Evolutionary conservation across 331 rosid genomes (phyloP).

Genomic region (Pyrus hybrid): DNA sequence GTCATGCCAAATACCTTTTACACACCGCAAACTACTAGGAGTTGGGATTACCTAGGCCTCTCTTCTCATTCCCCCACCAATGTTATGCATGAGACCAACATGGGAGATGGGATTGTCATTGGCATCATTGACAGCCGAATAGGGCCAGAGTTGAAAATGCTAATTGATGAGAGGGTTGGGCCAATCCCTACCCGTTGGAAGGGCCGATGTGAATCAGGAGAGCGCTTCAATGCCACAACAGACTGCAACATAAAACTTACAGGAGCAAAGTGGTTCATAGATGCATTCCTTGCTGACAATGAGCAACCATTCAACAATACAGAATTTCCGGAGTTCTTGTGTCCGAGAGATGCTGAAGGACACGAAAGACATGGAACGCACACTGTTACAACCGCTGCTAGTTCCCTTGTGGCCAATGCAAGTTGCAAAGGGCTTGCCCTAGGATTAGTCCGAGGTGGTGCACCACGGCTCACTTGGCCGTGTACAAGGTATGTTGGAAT

Average conservation of each 20-base stretch:
- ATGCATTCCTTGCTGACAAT: constrained; percentile 26
- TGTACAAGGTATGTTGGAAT: constrained; percentile 35
- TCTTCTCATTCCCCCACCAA: constrained; percentile 12
- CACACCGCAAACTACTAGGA: too few relatives aligned
- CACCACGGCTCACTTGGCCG: constrained; percentile 24
- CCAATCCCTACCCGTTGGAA: constrained; percentile 31
- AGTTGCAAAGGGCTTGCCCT: constrained; percentile 26
- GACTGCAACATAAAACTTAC: constrained; percentile 27
- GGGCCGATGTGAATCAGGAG: constrained; percentile 30
- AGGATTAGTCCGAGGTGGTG: constrained; percentile 32
- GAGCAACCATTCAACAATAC: constrained; percentile 21
- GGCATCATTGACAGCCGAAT: constrained; percentile 33
- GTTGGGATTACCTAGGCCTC: constrained; percentile 31
- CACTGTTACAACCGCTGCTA: constrained; percentile 24
- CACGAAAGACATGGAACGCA: constrained; percentile 36
- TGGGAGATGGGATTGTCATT: constrained; percentile 31
- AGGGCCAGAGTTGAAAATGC: constrained; percentile 27
- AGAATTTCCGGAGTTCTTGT: constrained; percentile 14
- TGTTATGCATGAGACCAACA: constrained; percentile 17
- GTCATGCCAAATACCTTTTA: too few relatives aligned
- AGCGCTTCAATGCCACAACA: constrained; percentile 15
- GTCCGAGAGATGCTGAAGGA: constrained; percentile 19
- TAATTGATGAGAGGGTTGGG: constrained; percentile 23
- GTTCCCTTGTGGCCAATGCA: constrained; percentile 13
- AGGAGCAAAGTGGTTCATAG: constrained; percentile 37